These are phyloP conservation scores for Knufia petricola DNA, from an alignment of 2,329 filamentous ascomycete species.

Conservation along the genomic window DNA sequence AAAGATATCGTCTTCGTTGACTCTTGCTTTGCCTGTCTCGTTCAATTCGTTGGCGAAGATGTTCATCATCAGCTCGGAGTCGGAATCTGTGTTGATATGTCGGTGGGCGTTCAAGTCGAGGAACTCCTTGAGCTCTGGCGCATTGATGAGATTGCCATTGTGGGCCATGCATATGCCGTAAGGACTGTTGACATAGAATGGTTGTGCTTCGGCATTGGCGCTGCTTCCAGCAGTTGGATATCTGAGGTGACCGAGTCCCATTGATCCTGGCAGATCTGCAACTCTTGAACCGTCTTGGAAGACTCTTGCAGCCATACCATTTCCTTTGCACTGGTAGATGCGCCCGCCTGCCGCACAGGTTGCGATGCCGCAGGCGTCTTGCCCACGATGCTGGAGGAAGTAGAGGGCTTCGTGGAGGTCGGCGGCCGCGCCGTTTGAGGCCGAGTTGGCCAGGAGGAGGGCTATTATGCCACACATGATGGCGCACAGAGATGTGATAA, in stretches of 20 bases:
- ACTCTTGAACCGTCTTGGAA: constrained; percentile 71
- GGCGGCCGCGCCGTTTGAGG: constrained; percentile 42
- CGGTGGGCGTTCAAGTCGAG: constrained; percentile 70
- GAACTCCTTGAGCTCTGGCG: constrained; percentile 57
- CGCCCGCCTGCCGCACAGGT: constrained; percentile 64
- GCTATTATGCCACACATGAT: constrained; percentile 56
- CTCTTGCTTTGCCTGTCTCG: constrained; percentile 69
- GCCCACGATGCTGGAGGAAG: constrained; percentile 65
- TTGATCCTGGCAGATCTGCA: constrained; percentile 67
- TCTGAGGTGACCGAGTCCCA: constrained; percentile 76
- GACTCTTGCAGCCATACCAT: constrained; percentile 76
- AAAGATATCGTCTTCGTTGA: constrained; percentile 70
- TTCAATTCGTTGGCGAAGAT: constrained; percentile 75
- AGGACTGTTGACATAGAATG: constrained; percentile 82
- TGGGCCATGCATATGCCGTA: constrained; percentile 74
- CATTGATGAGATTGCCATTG: constrained; percentile 85
- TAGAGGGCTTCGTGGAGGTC: constrained; percentile 65
- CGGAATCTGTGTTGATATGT: constrained; percentile 83
- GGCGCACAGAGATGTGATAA: constrained; percentile 18
- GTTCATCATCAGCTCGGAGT: constrained; percentile 81
- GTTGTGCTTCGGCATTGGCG: constrained; percentile 76
- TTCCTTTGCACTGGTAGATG: constrained; percentile 83
- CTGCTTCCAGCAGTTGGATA: constrained; percentile 85
- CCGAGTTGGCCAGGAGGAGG: constrained; percentile 50
- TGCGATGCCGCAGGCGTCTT: constrained; percentile 82